Percentiles rank a stretch among this genome's conserved stretches.
Conservation (phyloP, 164 flowering plant genomes). For the Nelumbo lutea region DNA sequence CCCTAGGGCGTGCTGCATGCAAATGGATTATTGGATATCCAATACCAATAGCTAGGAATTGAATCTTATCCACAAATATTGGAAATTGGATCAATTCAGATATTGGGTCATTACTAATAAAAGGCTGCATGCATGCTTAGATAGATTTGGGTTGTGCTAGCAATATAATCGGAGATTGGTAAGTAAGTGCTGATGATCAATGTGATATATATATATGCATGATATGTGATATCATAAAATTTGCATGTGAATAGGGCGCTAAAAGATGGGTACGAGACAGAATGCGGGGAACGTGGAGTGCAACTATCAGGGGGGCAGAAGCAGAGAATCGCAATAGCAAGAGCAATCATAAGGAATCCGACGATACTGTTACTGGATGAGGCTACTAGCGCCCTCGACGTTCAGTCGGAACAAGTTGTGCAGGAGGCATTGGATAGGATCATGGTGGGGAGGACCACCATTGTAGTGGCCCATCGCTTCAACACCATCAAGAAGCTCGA, state of each 20-base stretch:
- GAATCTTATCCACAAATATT: too few relatives aligned
- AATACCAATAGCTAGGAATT: too few relatives aligned
- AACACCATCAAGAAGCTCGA: constrained; percentile 76
- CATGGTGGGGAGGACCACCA: constrained; percentile 72
- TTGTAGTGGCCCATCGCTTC: constrained; percentile 87
- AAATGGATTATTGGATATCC: too few relatives aligned
- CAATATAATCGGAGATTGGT: too few relatives aligned
- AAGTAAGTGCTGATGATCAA: too few relatives aligned
- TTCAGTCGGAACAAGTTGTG: constrained; percentile 82
- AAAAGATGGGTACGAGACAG: constrained; percentile 77
- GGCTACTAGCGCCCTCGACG: constrained; percentile 90
- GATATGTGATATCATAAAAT: too few relatives aligned
- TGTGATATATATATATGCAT: too few relatives aligned
- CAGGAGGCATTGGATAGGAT: constrained; percentile 75
- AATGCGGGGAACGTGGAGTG: constrained; percentile 89
- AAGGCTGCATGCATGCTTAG: too few relatives aligned
- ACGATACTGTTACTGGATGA: constrained; percentile 69
- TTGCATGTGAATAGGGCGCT: constrained; percentile 39
- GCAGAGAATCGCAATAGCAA: constrained; percentile 84
- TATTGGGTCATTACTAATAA: too few relatives aligned
- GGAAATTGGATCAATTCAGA: too few relatives aligned
- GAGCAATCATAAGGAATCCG: constrained; percentile 81
- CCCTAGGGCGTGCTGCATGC: too few relatives aligned
- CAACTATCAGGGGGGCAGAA: constrained; percentile 93
- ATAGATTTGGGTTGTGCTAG: too few relatives aligned